phyloP scores from a whole-genome alignment of 257 asterid genomes.

The Ballota nigra region DNA sequence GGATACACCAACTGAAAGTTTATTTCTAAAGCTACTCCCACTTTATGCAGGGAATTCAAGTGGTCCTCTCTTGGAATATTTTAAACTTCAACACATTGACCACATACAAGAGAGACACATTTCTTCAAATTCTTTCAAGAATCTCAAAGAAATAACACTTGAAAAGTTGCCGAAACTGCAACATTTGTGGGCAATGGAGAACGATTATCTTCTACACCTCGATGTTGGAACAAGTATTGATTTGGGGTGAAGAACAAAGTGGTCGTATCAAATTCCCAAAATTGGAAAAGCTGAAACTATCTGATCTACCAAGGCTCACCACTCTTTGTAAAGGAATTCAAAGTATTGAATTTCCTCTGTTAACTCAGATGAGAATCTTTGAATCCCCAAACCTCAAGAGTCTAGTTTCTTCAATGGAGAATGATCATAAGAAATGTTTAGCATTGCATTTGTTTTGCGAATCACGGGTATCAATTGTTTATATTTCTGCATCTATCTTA shows the following conservation, averaged over 20 bases:
- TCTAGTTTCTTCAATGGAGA: neutral
- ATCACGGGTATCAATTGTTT: neutral
- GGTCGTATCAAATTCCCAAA: neutral
- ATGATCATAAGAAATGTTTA: neutral
- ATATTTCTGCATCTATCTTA: no score
- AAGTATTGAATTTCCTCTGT: neutral
- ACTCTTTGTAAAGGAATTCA: neutral
- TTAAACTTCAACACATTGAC: neutral
- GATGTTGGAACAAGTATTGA: neutral
- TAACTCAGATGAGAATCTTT: neutral
- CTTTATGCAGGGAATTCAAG: no score
- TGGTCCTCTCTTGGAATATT: no score
- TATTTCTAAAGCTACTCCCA: neutral
- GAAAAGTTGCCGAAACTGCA: neutral
- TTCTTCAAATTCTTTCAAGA: neutral
- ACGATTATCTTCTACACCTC: neutral
- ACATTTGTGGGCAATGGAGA: neutral
- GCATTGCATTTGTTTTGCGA: constrained; percentile 2
- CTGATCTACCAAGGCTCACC: neutral
- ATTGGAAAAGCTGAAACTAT: neutral
- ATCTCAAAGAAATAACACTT: neutral
- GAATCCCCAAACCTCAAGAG: neutral
- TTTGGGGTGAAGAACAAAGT: neutral
- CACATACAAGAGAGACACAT: neutral
- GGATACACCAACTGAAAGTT: neutral